phyloP scores from a whole-genome alignment of 495 filamentous ascomycete species.

The Astrothelium macrocarpum region DNA sequence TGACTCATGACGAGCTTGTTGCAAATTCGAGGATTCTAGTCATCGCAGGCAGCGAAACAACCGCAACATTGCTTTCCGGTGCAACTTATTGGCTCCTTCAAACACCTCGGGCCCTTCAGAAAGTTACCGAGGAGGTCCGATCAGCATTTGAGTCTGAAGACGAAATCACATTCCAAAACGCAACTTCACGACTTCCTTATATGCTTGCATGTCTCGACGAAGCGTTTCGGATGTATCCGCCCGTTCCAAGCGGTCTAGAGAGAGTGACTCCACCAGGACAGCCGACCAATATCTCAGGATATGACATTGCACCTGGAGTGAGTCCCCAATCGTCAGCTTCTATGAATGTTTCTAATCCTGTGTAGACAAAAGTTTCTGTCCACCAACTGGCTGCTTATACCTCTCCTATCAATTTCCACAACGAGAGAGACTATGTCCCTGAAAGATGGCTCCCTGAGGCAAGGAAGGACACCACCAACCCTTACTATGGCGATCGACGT shows the following conservation, averaged over 20 bases:
- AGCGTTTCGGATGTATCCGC: conserved; percentile 49
- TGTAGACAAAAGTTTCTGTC: conserved; percentile 26
- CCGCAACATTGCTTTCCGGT: not conserved
- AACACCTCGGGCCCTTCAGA: not conserved
- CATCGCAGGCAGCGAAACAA: conserved; percentile 2
- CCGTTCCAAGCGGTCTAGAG: conserved; percentile 40
- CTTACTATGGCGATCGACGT: conserved; percentile 21
- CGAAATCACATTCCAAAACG: conserved; percentile 20
- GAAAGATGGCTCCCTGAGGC: conserved; percentile 41
- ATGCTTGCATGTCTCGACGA: conserved; percentile 49
- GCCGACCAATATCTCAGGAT: conserved; percentile 27
- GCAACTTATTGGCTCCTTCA: not conserved
- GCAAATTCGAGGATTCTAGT: not conserved
- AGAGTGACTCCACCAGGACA: conserved; percentile 39
- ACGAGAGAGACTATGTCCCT: conserved; percentile 34
- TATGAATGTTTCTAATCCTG: conserved; percentile 35
- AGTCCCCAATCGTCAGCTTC: not conserved
- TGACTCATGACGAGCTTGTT: not conserved
- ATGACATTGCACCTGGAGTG: not conserved
- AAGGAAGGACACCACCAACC: not conserved
- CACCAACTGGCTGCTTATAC: conserved; percentile 34
- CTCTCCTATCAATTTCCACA: conserved; percentile 32
- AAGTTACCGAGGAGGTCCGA: not conserved
- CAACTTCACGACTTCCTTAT: conserved; percentile 43
- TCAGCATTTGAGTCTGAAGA: not conserved